phyloP scores from a whole-genome alignment of 2,329 filamentous ascomycete genomes.

The Fusarium sp. region DNA sequence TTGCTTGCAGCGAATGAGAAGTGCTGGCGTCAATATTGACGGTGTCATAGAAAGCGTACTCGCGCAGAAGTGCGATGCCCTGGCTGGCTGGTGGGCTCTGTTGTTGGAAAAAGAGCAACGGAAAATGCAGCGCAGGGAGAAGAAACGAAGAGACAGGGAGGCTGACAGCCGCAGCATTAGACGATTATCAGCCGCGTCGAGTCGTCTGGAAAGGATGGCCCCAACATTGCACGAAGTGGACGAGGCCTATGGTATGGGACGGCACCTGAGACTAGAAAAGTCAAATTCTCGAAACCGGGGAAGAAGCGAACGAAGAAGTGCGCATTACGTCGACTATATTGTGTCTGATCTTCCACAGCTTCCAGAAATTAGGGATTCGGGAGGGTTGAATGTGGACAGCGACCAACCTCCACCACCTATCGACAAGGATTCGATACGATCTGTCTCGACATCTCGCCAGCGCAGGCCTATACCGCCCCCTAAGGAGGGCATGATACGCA shows the following conservation, averaged over 20 bases:
- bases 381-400: conserved; percentile 59
- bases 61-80: conserved; percentile 86
- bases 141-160: conserved; percentile 87
- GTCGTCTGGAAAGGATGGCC: conserved; percentile 83
- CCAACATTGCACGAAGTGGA: conserved; percentile 82
- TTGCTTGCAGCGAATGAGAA: conserved; percentile 90
- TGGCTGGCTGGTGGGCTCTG: conserved; percentile 96
- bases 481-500: conserved; percentile 79
- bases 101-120: conserved; percentile 94
- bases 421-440: conserved; percentile 82
- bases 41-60: conserved; percentile 94
- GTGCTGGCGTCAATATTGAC: conserved; percentile 93
- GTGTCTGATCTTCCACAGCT: conserved; percentile 82
- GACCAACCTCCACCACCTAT: conserved; percentile 75
- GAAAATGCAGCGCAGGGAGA: conserved; percentile 83
- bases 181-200: conserved; percentile 89
- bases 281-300: conserved; percentile 75
- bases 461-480: conserved; percentile 84
- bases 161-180: conserved; percentile 82
- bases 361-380: conserved; percentile 68
- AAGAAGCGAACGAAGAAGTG: conserved; percentile 80
- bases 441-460: conserved; percentile 80
- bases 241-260: conserved; percentile 73
- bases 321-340: conserved; percentile 71
- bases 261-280: conserved; percentile 59